A percentile compares a stretch with the other conserved stretches of the same genome.
Conservation (phyloP, 1,139 yeast species). For the Nakaseomyces uthaithaninus region DNA sequence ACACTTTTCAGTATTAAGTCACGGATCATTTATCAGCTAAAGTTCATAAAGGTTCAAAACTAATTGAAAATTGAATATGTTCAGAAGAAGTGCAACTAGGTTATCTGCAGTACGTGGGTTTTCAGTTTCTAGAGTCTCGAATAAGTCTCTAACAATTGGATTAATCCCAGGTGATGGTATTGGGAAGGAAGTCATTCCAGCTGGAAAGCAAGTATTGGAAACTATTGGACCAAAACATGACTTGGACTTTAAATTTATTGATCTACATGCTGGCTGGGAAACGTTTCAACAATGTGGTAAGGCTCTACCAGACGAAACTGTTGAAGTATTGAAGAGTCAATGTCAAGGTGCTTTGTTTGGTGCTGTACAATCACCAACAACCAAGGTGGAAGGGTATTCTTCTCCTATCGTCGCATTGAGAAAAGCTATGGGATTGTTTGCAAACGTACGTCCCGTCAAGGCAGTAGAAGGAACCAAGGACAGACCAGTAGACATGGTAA, state of each 20-base stretch:
- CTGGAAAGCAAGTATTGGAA: conserved; percentile 81
- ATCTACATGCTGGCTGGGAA: conserved; percentile 91
- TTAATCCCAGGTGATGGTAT: conserved; percentile 98
- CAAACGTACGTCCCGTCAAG: conserved; percentile 96
- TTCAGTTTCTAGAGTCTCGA: conserved; percentile 15
- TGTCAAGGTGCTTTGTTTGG: conserved; percentile 98
- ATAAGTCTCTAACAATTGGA: conserved; percentile 35
- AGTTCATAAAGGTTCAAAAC: not conserved
- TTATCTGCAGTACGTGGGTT: conserved; percentile 21
- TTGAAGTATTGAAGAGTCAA: conserved; percentile 62
- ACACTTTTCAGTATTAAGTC: no score
- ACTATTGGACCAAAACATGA: conserved; percentile 69
- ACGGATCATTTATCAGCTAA: no score
- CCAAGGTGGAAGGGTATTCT: conserved; percentile 91
- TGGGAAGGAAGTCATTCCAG: conserved; percentile 94
- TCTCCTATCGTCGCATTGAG: conserved; percentile 97
- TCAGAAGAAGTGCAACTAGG: conserved; percentile 23
- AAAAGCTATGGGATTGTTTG: conserved; percentile 87
- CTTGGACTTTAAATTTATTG: conserved; percentile 73
- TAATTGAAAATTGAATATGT: conserved; percentile 17
- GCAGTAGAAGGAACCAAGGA: conserved; percentile 70
- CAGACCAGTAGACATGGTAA: conserved; percentile 92
- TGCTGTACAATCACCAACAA: conserved; percentile 91
- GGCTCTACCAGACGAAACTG: conserved; percentile 91
- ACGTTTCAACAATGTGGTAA: conserved; percentile 86